Conservation (phyloP, 805 yeast genomes). For the Cyberlindnera misumaiensis region DNA sequence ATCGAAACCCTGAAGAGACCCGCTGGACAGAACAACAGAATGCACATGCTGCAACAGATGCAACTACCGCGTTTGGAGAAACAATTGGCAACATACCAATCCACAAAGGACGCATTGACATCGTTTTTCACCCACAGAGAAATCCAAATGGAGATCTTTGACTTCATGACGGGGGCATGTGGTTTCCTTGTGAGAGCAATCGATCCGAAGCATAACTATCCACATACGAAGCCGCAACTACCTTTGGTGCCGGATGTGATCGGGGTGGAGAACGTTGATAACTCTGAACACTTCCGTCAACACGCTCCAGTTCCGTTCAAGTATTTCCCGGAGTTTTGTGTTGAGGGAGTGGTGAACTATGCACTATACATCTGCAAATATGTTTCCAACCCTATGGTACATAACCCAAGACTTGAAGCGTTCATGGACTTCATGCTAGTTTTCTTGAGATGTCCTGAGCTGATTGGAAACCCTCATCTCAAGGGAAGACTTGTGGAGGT, state of each 20-base stretch:
- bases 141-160: slow-evolving; percentile 62
- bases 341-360: slow-evolving; percentile 77
- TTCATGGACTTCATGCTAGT: slow-evolving; percentile 69
- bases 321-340: slow-evolving; percentile 75
- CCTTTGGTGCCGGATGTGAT: slow-evolving; percentile 56
- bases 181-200: slow-evolving; percentile 64
- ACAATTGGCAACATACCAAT: slow-evolving; percentile 31
- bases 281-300: slow-evolving; percentile 60
- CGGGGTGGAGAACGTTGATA: slow-evolving; percentile 64
- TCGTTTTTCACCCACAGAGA: slow-evolving; percentile 53
- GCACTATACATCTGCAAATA: slow-evolving; percentile 54
- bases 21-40: slow-evolving; percentile 17
- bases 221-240: slow-evolving; percentile 41
- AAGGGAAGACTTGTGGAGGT: slow-evolving; percentile 80
- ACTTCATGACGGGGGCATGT: slow-evolving; percentile 69
- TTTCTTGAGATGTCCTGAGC: slow-evolving; percentile 75
- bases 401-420: slow-evolving; percentile 43
- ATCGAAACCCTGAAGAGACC: slow-evolving; percentile 20
- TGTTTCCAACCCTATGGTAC: slow-evolving; percentile 49
- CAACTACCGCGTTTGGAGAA: slow-evolving; percentile 49
- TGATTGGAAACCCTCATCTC: slow-evolving; percentile 88
- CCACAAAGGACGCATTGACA: slow-evolving; percentile 50
- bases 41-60: slow-evolving; percentile 24
- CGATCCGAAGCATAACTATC: slow-evolving; percentile 66
- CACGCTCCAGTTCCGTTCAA: slow-evolving; percentile 72